These are phyloP conservation scores for Eleusine indica DNA, from an alignment of 176 grass and related monocot genomes.

Conservation along the genomic window DNA sequence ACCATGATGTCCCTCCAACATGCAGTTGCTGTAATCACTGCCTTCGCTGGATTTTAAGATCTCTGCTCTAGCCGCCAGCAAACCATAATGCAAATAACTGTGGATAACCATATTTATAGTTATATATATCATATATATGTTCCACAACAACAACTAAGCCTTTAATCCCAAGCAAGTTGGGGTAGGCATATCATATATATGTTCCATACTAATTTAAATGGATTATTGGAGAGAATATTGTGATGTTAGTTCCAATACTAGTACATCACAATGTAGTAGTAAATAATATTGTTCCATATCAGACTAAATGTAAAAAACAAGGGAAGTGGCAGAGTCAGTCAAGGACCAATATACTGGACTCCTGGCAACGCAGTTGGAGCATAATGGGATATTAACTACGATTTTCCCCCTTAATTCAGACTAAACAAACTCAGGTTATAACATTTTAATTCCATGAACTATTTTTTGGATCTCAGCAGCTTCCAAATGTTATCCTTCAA, in stretches of 20 bases:
- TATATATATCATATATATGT: constrained; percentile 18
- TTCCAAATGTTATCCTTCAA: constrained; percentile 18
- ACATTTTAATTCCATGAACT: neutral
- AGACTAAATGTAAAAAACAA: constrained; percentile 5
- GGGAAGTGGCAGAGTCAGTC: constrained; percentile 3
- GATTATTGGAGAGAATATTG: neutral
- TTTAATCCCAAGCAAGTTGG: no score
- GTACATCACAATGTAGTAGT: neutral
- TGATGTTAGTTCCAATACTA: constrained; percentile 24
- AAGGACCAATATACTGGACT: constrained; percentile 7
- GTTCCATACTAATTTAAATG: constrained; percentile 7
- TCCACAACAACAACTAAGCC: neutral
- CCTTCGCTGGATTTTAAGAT: constrained; percentile 74
- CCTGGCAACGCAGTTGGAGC: neutral
- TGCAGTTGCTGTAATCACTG: constrained; percentile 64
- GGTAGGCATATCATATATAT: neutral
- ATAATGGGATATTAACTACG: neutral
- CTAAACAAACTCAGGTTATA: constrained; percentile 24
- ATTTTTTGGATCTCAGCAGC: constrained; percentile 6
- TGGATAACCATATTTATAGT: constrained; percentile 29
- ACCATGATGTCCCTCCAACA: constrained; percentile 87
- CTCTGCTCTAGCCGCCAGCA: constrained; percentile 96
- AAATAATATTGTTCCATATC: constrained; percentile 17
- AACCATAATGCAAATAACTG: constrained; percentile 95
- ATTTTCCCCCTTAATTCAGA: neutral